These are phyloP conservation scores for Didymella pinodella DNA, from an alignment of 2,329 filamentous ascomycete genomes.

Conservation along the genomic window DNA sequence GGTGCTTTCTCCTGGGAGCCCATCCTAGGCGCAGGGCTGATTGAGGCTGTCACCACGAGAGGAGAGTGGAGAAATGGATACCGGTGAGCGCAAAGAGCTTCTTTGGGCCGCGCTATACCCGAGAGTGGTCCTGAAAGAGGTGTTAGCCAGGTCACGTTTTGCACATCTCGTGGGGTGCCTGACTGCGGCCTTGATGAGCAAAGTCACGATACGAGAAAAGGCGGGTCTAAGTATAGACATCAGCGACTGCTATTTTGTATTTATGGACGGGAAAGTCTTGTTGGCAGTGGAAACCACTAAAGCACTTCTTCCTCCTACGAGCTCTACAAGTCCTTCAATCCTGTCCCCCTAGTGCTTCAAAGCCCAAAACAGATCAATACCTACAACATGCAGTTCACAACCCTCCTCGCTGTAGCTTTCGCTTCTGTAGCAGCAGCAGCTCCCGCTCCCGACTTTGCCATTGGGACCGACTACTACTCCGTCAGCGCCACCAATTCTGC, in stretches of 20 bases:
- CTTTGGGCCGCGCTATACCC: background rate
- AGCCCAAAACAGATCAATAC: background rate
- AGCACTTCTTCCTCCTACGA: background rate
- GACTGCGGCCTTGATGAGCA: background rate
- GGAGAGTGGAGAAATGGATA: background rate
- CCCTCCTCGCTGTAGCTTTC: slow-evolving; percentile 5
- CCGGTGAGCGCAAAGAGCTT: slow-evolving; percentile 1
- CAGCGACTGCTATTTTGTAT: slow-evolving; percentile 9
- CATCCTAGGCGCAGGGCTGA: slow-evolving; percentile 1
- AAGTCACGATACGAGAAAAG: background rate
- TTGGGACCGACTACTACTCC: background rate
- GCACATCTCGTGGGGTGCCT: slow-evolving; percentile 3
- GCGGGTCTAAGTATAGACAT: slow-evolving; percentile 7
- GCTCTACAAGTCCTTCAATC: background rate
- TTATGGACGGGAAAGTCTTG: background rate
- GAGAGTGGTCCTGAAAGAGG: background rate
- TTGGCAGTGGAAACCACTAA: too few relatives aligned
- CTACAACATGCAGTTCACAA: slow-evolving; percentile 8
- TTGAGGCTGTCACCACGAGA: background rate
- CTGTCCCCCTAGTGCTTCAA: too few relatives aligned
- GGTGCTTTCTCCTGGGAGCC: background rate
- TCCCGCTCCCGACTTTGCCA: slow-evolving; percentile 11
- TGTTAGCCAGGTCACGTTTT: background rate
- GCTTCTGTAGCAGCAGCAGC: slow-evolving; percentile 7
- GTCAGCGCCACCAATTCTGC: background rate